Base-by-base conservation (phyloP, 2,329 filamentous ascomycete species). In the Claviceps sp. region DNA sequence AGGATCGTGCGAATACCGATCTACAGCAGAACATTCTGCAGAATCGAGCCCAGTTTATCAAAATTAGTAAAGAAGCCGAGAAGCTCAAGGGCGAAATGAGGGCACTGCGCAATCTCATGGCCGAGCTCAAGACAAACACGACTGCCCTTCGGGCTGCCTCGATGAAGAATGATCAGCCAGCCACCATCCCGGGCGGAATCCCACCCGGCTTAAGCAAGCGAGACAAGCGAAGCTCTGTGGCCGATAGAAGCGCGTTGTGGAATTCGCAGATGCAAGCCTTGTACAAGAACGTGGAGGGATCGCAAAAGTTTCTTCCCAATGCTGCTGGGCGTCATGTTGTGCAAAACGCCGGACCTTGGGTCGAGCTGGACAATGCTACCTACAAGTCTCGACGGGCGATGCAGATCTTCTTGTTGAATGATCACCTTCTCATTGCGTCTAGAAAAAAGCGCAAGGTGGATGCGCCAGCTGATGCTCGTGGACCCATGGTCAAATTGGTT, bases 1-100 rank as follows among this genome's bases (percentile, higher is more conserved):
- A 91, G 67, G 78, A 78, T 58, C 81, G 86, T 52, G 89, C 88
- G 8, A 84, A 85, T 5, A 77, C 82, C 48, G 90, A 97, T 60
- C 75, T 98, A 22, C 91, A 97, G 67, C 88, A 94, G 63, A 97
- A 90, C 68, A 86, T 98, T 49, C 91, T 95, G 69, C 90, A 96
- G 67, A 98, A 98, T 68, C 83, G 93, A 48, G 95, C 88, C 0
- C 93, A 97, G 63, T 98, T 98, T 64, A 97, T 98, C 74, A 95
- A 95, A 69, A 97, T 98, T 67, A 96, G 90, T 65, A 96, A 97
- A 69, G 93, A 98, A 71, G 93, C 94, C 2, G 93, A 98, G 69
- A 96, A 95, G 71, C 80, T 98, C 53, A 97, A 97, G 70, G 81
- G 82, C 52, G 93, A 98, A 67, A 97, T 98, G 93, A 81, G 88